Evolutionary conservation across 164 flowering plant genomes (phyloP).

Genomic region (Platanus orientalis): DNA sequence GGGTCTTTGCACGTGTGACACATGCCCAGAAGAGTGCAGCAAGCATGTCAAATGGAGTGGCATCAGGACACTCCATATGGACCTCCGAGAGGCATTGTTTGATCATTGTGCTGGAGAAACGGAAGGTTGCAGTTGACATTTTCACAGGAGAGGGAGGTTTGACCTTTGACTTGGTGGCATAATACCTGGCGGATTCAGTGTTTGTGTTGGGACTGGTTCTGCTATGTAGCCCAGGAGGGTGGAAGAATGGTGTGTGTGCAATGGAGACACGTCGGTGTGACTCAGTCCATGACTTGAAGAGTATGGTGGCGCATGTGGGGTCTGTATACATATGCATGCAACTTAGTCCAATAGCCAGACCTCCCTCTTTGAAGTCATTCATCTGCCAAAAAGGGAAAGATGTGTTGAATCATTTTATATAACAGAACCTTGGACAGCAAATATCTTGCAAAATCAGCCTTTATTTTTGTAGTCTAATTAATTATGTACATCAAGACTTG

Average conservation of each 20-base stretch:
- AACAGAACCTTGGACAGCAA: too few relatives aligned
- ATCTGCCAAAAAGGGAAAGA: constrained; percentile 31
- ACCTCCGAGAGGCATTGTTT: constrained; percentile 37
- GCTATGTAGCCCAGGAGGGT: constrained; percentile 22
- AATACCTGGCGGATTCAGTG: constrained; percentile 26
- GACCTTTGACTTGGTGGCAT: constrained; percentile 26
- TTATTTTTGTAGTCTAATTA: too few relatives aligned
- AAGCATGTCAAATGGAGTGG: constrained; percentile 64
- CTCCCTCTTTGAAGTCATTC: constrained; percentile 71
- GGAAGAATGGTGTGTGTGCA: constrained; percentile 44
- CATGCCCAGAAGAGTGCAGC: constrained; percentile 66
- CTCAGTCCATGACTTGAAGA: constrained; percentile 65
- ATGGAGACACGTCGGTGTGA: constrained; percentile 34
- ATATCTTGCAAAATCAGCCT: too few relatives aligned
- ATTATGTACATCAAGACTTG: too few relatives aligned
- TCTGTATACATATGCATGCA: constrained; percentile 75
- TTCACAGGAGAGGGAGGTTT: constrained; percentile 15
- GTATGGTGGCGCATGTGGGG: constrained; percentile 37
- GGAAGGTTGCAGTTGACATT: constrained; percentile 58
- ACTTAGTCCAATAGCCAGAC: constrained; percentile 66
- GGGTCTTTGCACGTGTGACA: constrained; percentile 19
- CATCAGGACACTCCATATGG: constrained; percentile 37
- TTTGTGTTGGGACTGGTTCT: constrained; percentile 19
- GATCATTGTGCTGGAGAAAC: constrained; percentile 44
- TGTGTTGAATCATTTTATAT: too few relatives aligned